Evolutionary conservation across 768 basidiomycete genomes (phyloP).

Genomic region (Podaxis rugospora): DNA sequence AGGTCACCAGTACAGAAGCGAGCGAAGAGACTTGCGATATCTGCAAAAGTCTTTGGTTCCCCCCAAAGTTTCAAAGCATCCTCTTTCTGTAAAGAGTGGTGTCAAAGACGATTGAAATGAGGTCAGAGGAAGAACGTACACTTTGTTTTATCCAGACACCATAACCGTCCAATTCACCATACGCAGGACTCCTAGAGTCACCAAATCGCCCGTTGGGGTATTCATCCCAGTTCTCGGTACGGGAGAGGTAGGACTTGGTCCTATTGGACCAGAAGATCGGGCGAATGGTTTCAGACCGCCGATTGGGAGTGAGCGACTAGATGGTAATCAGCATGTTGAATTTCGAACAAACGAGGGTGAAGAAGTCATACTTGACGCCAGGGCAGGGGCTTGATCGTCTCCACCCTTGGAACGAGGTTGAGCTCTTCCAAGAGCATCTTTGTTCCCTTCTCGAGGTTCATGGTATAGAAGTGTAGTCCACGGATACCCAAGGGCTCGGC

Average conservation of each 20-base stretch:
- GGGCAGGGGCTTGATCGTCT: constrained; percentile 91
- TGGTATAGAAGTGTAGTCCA: constrained; percentile 94
- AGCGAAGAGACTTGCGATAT: constrained; percentile 72
- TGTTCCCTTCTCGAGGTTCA: constrained; percentile 95
- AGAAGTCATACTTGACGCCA: constrained; percentile 79
- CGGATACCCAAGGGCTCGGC: constrained; percentile 75
- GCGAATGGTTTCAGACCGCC: constrained; percentile 88
- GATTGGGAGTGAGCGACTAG: constrained; percentile 87
- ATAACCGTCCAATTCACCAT: constrained; percentile 96
- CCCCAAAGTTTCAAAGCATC: constrained; percentile 90
- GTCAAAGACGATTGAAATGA: constrained; percentile 5
- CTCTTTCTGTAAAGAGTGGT: constrained; percentile 54
- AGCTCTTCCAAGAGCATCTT: constrained; percentile 94
- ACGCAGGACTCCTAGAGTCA: constrained; percentile 95
- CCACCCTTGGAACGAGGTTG: constrained; percentile 79
- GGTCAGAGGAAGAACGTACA: constrained; percentile 30
- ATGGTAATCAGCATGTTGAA: constrained; percentile 15
- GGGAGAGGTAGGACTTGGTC: constrained; percentile 88
- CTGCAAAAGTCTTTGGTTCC: constrained; percentile 58
- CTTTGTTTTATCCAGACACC: constrained; percentile 91
- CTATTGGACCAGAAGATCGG: constrained; percentile 99
- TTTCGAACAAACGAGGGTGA: background rate
- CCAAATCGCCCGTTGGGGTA: constrained; percentile 99
- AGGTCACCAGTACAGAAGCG: constrained; percentile 78
- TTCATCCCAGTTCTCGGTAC: constrained; percentile 99